Base-by-base conservation (phyloP, 805 yeast species). In the Saccharomyces jurei region DNA sequence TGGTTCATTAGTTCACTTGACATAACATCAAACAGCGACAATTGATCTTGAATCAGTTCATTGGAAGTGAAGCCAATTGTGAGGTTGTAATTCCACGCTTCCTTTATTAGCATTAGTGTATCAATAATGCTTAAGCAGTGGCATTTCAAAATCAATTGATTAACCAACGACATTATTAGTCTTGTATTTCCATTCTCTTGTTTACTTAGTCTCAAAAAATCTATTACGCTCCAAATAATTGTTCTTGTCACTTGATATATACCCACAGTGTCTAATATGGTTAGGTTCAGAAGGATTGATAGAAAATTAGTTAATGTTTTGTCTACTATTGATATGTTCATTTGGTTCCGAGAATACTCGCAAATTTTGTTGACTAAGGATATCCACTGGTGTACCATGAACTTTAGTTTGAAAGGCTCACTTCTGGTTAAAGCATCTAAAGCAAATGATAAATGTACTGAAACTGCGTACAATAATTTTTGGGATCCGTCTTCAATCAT, bases 21-120 rank as follows among this genome's bases (percentile, higher is more conserved):
- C n/a, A 81, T 52, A 49, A 81, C 74, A 9, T 77, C 61, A 56
- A 83, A 81, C 2, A 76, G 59, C 4, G 72, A 58, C 11, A 81
- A 57, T 60, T 82, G 83, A 13, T 69, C 69, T 49, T 71, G 74
- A 2, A 81, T 56, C 0, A 71, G 62, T 1, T 73, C 77, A 60
- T 74, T 75, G 9, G 76, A 74, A 0, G 82, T 69, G 10, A 71
- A 61, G 21, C 72, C 65, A n/a, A 78, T 64, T 27, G 61, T 64
- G 2, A 74, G 55, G 2, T 75, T 59, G 14, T 74, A 65, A 11
- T 59, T 64, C 28, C 78, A 56, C 0, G 82, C 81, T 1, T 76
- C 46, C 44, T 65, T 66, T 13, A 75, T 71, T 2, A 82, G 57
- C 21, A 62, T 59, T 56, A 76, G 60, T 2, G 79, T 73, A 22